phyloP scores from a whole-genome alignment of 495 filamentous ascomycete genomes.

The Aspergillus avenaceus region DNA sequence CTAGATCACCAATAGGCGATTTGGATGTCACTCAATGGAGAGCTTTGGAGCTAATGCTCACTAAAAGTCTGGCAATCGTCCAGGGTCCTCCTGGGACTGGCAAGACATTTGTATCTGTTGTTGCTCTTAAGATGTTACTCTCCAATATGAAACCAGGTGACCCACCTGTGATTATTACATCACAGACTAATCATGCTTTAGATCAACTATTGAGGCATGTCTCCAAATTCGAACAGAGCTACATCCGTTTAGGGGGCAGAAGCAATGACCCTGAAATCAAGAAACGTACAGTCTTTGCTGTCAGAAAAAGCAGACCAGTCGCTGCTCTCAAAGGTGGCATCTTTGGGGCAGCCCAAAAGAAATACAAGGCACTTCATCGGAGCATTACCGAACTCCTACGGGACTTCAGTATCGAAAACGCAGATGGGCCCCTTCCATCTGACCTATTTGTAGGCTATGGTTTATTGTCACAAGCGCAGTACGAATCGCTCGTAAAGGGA shows the following conservation, averaged over 20 bases:
- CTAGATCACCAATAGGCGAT: slow-evolving; percentile 37
- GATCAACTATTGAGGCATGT: slow-evolving; percentile 77
- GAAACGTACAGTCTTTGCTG: slow-evolving; percentile 61
- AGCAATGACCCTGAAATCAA: slow-evolving; percentile 63
- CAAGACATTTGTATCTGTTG: slow-evolving; percentile 74
- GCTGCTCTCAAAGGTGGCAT: slow-evolving; percentile 28
- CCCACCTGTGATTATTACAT: slow-evolving; percentile 73
- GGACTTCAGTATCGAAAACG: slow-evolving; percentile 34
- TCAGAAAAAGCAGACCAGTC: slow-evolving; percentile 34
- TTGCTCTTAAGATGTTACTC: slow-evolving; percentile 66
- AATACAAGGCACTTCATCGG: slow-evolving; percentile 41
- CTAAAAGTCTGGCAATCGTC: slow-evolving; percentile 69
- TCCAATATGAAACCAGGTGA: slow-evolving; percentile 53
- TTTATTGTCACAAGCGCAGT: slow-evolving; percentile 59
- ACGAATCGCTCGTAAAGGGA: slow-evolving; percentile 55
- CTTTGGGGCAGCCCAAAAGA: slow-evolving; percentile 24
- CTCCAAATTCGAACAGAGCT: slow-evolving; percentile 57
- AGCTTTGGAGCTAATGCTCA: slow-evolving; percentile 67
- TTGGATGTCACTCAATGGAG: slow-evolving; percentile 67
- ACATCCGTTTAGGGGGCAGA: slow-evolving; percentile 76
- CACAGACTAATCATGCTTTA: slow-evolving; percentile 90
- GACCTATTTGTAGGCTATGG: slow-evolving; percentile 41
- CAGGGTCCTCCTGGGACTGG: slow-evolving; percentile 94
- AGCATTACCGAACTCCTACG: slow-evolving; percentile 45
- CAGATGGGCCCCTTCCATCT: slow-evolving; percentile 15